Percentiles rank a stretch among this genome's conserved stretches.
Evolutionary conservation across 2,329 filamentous ascomycete genomes (phyloP).

Genomic region (Neonectria punicea): DNA sequence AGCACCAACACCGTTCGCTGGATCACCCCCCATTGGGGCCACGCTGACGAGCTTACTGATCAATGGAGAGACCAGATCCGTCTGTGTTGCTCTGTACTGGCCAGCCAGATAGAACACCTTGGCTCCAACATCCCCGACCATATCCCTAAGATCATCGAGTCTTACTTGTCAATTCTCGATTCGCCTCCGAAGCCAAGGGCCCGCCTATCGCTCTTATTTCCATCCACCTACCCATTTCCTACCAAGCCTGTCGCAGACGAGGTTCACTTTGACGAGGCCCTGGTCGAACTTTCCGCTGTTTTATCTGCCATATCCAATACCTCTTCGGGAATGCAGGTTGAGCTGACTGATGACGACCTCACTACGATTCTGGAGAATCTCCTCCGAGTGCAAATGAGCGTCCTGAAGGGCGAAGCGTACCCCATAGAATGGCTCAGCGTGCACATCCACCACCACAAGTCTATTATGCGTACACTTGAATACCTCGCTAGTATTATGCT

Average conservation of each 20-base stretch:
- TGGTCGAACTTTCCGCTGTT: conserved; percentile 89
- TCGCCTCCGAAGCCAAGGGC: conserved; percentile 64
- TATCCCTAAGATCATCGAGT: conserved; percentile 89
- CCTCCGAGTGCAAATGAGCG: conserved; percentile 87
- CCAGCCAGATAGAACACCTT: conserved; percentile 82
- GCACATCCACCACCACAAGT: conserved; percentile 92
- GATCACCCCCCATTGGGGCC: conserved; percentile 95
- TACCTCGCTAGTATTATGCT: conserved; percentile 83
- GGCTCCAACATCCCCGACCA: conserved; percentile 87
- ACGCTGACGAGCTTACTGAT: conserved; percentile 75
- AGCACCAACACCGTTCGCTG: conserved; percentile 86
- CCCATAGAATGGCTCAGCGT: conserved; percentile 91
- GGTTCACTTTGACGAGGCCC: conserved; percentile 79
- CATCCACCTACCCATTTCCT: conserved; percentile 89
- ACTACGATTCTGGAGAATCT: conserved; percentile 80
- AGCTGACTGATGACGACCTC: conserved; percentile 79
- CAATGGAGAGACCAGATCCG: conserved; percentile 95
- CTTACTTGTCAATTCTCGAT: conserved; percentile 80
- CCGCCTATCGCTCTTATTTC: conserved; percentile 88
- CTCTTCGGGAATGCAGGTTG: conserved; percentile 76
- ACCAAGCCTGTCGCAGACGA: conserved; percentile 72
- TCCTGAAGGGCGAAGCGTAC: conserved; percentile 89
- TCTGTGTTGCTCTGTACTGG: conserved; percentile 90
- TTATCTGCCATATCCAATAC: conserved; percentile 84
- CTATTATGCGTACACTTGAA: conserved; percentile 85